Conservation (phyloP, 2,329 filamentous ascomycete genomes). For the Trichoderma atroviride region DNA sequence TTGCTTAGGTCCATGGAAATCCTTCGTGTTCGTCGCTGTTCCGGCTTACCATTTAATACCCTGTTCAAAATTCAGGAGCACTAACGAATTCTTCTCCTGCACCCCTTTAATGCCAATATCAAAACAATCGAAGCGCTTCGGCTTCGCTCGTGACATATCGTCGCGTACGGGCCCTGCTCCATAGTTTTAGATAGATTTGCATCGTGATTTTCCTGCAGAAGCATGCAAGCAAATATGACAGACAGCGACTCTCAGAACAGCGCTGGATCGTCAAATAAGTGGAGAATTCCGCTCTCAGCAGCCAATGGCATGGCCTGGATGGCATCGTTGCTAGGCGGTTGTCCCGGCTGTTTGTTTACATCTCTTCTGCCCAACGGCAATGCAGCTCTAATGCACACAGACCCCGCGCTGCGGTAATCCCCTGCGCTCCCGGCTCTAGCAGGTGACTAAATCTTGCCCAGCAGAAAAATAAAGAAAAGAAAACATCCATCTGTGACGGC, state of each 20-base stretch:
- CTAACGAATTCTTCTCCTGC: neutral
- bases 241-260: neutral
- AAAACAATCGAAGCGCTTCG: neutral
- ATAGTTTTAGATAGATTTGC: slow-evolving; percentile 24
- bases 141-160: neutral
- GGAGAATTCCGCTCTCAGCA: neutral
- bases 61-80: slow-evolving; percentile 11
- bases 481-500: slow-evolving; percentile 25
- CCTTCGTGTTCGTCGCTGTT: neutral
- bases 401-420: slow-evolving; percentile 33
- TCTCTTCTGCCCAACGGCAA: slow-evolving; percentile 24
- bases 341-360: slow-evolving; percentile 33
- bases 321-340: slow-evolving; percentile 32
- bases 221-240: slow-evolving; percentile 16
- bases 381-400: slow-evolving; percentile 20
- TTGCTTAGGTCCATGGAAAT: neutral
- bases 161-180: slow-evolving; percentile 4
- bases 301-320: neutral
- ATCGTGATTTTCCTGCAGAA: slow-evolving; percentile 18
- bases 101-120: slow-evolving; percentile 3
- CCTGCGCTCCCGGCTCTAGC: slow-evolving; percentile 23
- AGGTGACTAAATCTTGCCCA: neutral
- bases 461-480: slow-evolving; percentile 11
- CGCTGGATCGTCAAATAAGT: neutral
- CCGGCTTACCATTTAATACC: neutral